Evolutionary conservation across 495 filamentous ascomycete genomes (phyloP).

Genomic region (Podospora didyma): DNA sequence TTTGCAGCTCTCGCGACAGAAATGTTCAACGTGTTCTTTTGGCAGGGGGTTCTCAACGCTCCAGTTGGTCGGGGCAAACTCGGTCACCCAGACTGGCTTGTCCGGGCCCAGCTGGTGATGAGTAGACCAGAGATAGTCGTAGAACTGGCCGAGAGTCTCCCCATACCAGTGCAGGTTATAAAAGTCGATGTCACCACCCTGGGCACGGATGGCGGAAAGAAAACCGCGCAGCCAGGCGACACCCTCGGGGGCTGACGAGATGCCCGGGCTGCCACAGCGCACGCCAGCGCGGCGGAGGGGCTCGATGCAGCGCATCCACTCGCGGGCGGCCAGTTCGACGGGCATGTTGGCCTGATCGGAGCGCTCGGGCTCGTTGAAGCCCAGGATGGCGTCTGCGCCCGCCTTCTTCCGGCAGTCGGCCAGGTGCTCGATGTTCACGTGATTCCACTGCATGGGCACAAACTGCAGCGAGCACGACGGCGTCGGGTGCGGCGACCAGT

Average conservation of each 20-base stretch:
- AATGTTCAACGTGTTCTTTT: slow-evolving; percentile 13
- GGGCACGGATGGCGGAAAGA: slow-evolving; percentile 5
- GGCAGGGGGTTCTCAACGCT: slow-evolving; percentile 10
- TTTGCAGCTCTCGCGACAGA: slow-evolving; percentile 17
- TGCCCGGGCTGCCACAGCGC: slow-evolving; percentile 15
- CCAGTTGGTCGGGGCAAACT: slow-evolving; percentile 24
- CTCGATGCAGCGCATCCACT: slow-evolving; percentile 18
- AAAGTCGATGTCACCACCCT: slow-evolving; percentile 17
- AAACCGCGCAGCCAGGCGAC: slow-evolving; percentile 17
- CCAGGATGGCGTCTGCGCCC: neutral
- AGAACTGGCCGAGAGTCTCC: slow-evolving; percentile 18
- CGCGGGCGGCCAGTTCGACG: slow-evolving; percentile 10
- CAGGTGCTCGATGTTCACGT: slow-evolving; percentile 19
- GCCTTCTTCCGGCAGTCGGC: neutral
- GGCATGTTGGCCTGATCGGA: slow-evolving; percentile 18
- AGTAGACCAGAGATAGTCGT: slow-evolving; percentile 22
- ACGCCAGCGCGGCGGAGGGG: slow-evolving; percentile 7
- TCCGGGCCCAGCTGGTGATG: slow-evolving; percentile 23
- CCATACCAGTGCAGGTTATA: slow-evolving; percentile 24
- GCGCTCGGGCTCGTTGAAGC: slow-evolving; percentile 23
- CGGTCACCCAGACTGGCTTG: slow-evolving; percentile 19
- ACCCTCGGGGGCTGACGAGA: slow-evolving; percentile 18
- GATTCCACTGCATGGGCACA: slow-evolving; percentile 25
- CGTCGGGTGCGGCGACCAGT: slow-evolving; percentile 22
- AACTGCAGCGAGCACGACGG: slow-evolving; percentile 16